Percentiles rank a stretch among this genome's conserved stretches.
phyloP scores from a whole-genome alignment of 495 filamentous ascomycete genomes.

The Neurospora tetrasperma region DNA sequence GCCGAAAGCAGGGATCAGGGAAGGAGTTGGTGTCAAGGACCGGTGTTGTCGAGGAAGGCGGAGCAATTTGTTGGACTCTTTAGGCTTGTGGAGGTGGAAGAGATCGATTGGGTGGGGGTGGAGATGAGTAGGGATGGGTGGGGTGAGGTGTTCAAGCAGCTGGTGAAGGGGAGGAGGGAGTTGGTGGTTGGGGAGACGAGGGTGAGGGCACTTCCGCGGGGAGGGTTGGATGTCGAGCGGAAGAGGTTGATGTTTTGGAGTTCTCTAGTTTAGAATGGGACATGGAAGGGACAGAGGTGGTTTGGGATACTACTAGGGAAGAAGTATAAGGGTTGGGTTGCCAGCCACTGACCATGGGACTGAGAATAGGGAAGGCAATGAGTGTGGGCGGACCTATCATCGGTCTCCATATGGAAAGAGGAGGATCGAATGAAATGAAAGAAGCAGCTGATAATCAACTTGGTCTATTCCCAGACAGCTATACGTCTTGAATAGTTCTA shows the following conservation, averaged over 20 bases:
- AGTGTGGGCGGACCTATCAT: neutral
- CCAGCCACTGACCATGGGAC: neutral
- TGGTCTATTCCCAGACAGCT: neutral
- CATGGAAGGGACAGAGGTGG: neutral
- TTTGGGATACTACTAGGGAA: neutral
- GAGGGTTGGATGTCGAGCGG: neutral
- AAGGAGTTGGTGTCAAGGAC: neutral
- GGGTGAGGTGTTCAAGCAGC: neutral
- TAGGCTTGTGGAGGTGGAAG: neutral
- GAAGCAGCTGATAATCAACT: neutral
- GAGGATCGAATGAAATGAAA: neutral
- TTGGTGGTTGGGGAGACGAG: neutral
- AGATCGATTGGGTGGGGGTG: neutral
- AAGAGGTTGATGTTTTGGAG: neutral
- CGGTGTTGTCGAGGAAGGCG: neutral
- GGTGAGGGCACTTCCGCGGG: neutral
- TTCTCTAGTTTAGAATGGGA: neutral
- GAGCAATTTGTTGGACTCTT: neutral
- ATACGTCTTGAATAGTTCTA: neutral
- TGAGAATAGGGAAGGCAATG: neutral
- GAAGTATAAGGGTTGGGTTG: neutral
- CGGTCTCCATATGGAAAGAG: neutral
- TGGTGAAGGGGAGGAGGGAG: neutral
- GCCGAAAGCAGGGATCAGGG: neutral
- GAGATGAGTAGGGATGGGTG: neutral